Evolutionary conservation across 495 filamentous ascomycete genomes (phyloP).

Genomic region (Podospora fimiseda): DNA sequence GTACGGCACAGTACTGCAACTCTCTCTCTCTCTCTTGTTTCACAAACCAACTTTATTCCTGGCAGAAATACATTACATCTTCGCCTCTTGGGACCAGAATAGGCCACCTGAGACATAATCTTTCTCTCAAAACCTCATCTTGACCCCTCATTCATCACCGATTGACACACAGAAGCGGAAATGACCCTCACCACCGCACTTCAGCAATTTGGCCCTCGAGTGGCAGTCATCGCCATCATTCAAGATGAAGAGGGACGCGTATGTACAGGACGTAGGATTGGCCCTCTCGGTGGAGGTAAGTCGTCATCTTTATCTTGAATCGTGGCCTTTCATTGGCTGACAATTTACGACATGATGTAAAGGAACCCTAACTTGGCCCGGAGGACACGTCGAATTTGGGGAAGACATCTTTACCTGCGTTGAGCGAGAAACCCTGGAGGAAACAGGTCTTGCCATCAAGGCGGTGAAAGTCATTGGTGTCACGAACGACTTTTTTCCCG

Average conservation of each 20-base stretch:
- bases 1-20: too few species aligned
- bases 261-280: conserved; percentile 1
- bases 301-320: neutral
- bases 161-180: too few species aligned
- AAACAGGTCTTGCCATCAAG: conserved; percentile 1
- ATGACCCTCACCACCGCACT: neutral
- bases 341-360: too few species aligned
- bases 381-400: conserved; percentile 5
- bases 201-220: neutral
- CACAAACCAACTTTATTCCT: too few species aligned
- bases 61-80: too few species aligned
- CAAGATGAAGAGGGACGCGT: conserved; percentile 1
- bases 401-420: conserved; percentile 8
- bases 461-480: conserved; percentile 5
- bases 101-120: too few species aligned
- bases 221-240: conserved; percentile 7
- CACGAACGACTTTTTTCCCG: conserved; percentile 6
- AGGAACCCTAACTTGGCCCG: conserved; percentile 1
- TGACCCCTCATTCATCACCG: too few species aligned
- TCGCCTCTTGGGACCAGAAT: too few species aligned
- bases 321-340: neutral
- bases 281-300: conserved; percentile 9
- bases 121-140: too few species aligned
- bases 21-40: too few species aligned
- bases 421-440: conserved; percentile 6